Conservation (phyloP, 73 alveolate genomes). For the Blepharisma japonicum region DNA sequence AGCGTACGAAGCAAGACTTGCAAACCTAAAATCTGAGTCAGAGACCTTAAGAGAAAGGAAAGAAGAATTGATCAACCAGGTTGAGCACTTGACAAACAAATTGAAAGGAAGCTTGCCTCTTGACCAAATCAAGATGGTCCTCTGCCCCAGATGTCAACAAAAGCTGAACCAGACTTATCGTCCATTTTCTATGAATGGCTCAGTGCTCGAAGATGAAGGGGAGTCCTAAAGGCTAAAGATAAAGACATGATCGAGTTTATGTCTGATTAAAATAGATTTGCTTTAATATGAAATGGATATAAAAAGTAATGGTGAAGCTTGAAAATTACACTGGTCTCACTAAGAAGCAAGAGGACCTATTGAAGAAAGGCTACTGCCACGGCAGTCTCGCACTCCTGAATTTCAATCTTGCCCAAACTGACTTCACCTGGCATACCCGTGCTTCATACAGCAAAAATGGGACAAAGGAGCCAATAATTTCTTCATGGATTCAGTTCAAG, state of each 20-base stretch:
- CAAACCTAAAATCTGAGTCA: background rate
- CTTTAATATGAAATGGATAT: too few relatives aligned
- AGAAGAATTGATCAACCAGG: background rate
- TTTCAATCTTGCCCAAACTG: background rate
- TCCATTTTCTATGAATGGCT: background rate
- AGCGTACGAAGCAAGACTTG: constrained; percentile 3
- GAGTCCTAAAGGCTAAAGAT: background rate
- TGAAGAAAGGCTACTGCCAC: constrained; percentile 16
- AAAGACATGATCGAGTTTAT: too few relatives aligned
- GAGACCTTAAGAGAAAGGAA: constrained; percentile 15
- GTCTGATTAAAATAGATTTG: too few relatives aligned
- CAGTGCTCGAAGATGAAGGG: constrained; percentile 17
- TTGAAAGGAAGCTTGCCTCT: constrained; percentile 24
- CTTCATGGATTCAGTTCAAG: constrained; percentile 31
- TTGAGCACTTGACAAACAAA: constrained; percentile 4
- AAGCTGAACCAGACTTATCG: constrained; percentile 17
- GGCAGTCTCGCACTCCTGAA: constrained; percentile 27
- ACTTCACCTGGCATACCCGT: constrained; percentile 20
- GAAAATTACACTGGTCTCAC: constrained; percentile 26
- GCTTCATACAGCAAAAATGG: background rate
- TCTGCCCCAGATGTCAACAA: background rate
- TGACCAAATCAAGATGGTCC: background rate
- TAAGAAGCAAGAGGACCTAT: constrained; percentile 12
- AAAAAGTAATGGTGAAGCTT: constrained; percentile 23
- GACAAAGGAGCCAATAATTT: background rate